Percentiles rank a stretch among this genome's conserved stretches.
These are phyloP conservation scores for Penstemon davidsonii DNA, from an alignment of 257 asterid genomes.

Conservation along the genomic window DNA sequence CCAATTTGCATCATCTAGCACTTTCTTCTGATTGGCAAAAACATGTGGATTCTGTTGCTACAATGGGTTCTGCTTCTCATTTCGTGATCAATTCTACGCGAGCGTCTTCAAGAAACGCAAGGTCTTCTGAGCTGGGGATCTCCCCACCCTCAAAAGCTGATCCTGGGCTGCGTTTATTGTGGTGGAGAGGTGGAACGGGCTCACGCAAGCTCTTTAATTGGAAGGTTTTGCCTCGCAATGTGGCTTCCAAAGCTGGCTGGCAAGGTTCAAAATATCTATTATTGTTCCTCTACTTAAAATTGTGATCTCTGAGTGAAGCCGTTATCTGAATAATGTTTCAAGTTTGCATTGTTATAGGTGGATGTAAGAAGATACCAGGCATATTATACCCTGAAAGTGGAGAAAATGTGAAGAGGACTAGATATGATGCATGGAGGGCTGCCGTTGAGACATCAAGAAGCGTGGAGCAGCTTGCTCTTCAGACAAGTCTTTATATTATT, in stretches of 20 bases:
- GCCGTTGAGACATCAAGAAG: conserved; percentile 82
- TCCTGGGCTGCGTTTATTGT: conserved; percentile 66
- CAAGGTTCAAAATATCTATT: conserved; percentile 56
- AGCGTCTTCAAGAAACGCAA: conserved; percentile 53
- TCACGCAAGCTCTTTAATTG: conserved; percentile 79
- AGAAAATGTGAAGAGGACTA: conserved; percentile 78
- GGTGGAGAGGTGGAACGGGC: conserved; percentile 98
- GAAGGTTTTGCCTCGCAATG: conserved; percentile 75
- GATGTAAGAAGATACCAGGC: conserved; percentile 80
- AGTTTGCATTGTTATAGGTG: conserved; percentile 56
- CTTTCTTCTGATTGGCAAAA: conserved; percentile 84
- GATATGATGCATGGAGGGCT: conserved; percentile 83
- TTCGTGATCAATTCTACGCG: conserved; percentile 55
- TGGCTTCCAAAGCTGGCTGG: conserved; percentile 92
- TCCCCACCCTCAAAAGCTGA: conserved; percentile 59
- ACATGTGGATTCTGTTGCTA: conserved; percentile 73
- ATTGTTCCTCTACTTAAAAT: conserved; percentile 6
- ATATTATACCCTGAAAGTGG: conserved; percentile 78
- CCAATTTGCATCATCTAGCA: conserved; percentile 73
- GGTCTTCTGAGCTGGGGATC: conserved; percentile 46
- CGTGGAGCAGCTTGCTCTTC: conserved; percentile 88
- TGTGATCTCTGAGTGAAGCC: conserved; percentile 26
- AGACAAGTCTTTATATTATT: conserved; percentile 44
- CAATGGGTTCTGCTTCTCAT: conserved; percentile 80
- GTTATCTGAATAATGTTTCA: conserved; percentile 31